A percentile compares a stretch with the other conserved stretches of the same genome.
phyloP scores from a whole-genome alignment of 352 stramenopile species.

The Elongisporangium senticosum region DNA sequence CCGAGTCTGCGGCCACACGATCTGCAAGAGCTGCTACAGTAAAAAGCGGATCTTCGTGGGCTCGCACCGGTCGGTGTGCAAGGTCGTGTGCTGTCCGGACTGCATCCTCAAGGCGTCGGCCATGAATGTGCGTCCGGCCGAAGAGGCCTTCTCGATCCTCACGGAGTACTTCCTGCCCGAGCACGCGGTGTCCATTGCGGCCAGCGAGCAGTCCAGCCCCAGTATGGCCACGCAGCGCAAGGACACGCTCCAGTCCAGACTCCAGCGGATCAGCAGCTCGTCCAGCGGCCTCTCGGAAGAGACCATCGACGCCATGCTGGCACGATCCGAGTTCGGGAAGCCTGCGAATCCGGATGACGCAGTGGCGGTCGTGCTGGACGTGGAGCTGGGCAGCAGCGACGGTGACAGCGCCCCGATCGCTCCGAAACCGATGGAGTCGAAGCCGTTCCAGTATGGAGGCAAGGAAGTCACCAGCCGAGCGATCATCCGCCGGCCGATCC shows the following conservation, averaged over 20 bases:
- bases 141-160: conserved; percentile 22
- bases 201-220: background rate
- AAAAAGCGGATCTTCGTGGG: conserved; percentile 47
- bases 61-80: conserved; percentile 6
- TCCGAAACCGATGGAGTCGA: background rate
- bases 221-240: background rate
- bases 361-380: background rate
- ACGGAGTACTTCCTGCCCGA: background rate
- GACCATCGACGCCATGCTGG: background rate
- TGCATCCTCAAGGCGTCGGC: conserved; percentile 30
- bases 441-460: background rate
- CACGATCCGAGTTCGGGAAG: background rate
- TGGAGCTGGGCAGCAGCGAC: background rate
- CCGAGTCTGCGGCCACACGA: conserved; percentile 28
- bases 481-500: background rate
- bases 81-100: conserved; percentile 25
- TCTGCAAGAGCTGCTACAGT: conserved; percentile 38
- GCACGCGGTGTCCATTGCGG: background rate
- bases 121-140: conserved; percentile 18
- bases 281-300: background rate
- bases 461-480: background rate
- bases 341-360: background rate
- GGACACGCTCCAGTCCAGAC: background rate
- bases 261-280: background rate
- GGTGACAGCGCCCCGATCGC: background rate